phyloP scores from a whole-genome alignment of 768 basidiomycete genomes.

The Wakefieldia striispora region DNA sequence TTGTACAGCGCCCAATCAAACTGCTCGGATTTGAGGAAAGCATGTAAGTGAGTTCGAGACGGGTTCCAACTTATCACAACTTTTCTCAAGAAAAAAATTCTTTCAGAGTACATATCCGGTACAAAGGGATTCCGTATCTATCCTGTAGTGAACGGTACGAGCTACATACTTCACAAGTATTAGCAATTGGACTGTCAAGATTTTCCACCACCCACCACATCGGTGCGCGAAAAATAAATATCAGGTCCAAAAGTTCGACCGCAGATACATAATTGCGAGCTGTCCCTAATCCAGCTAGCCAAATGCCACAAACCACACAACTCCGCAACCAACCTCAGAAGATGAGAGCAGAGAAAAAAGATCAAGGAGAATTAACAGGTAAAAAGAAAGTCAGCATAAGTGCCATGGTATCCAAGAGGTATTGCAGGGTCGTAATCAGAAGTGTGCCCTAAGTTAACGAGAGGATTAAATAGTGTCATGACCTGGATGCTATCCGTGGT shows the following conservation, averaged over 20 bases:
- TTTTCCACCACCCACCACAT: background rate
- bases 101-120: too few relatives aligned
- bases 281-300: slow-evolving; percentile 17
- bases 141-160: too few relatives aligned
- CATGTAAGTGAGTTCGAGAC: too few relatives aligned
- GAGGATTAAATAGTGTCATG: slow-evolving; percentile 8
- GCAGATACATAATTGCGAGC: slow-evolving; percentile 9
- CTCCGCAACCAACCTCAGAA: slow-evolving; percentile 3
- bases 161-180: too few relatives aligned
- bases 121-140: too few relatives aligned
- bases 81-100: too few relatives aligned
- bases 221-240: background rate
- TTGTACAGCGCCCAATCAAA: too few relatives aligned
- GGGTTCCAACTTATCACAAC: too few relatives aligned
- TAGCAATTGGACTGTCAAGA: background rate
- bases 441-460: slow-evolving; percentile 5
- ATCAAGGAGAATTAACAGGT: background rate
- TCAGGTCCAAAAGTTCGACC: slow-evolving; percentile 1
- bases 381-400: slow-evolving; percentile 7
- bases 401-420: slow-evolving; percentile 26
- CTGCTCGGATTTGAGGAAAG: too few relatives aligned
- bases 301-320: slow-evolving; percentile 6
- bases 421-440: slow-evolving; percentile 12
- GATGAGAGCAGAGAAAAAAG: slow-evolving; percentile 6
- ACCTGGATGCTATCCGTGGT: slow-evolving; percentile 11